phyloP scores from a whole-genome alignment of 495 filamentous ascomycete genomes.

The Elaphomyces granulatus region DNA sequence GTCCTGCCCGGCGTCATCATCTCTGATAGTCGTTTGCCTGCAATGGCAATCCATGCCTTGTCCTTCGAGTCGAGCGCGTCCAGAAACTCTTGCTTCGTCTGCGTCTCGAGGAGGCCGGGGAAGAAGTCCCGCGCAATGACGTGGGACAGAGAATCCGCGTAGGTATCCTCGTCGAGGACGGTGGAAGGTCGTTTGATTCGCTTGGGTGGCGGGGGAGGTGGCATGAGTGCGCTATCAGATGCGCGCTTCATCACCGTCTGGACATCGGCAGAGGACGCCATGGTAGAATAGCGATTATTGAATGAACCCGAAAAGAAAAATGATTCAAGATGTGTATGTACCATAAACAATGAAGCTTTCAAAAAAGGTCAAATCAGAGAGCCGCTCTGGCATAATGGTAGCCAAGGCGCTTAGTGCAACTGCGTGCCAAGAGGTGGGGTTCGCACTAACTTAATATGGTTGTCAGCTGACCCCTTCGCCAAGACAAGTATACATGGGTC shows the following conservation, averaged over 20 bases:
- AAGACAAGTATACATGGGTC: too few relatives aligned
- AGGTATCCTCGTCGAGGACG: constrained; percentile 86
- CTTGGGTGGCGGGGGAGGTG: constrained; percentile 75
- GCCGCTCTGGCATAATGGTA: too few relatives aligned
- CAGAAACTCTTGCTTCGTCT: constrained; percentile 82
- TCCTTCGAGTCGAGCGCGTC: constrained; percentile 79
- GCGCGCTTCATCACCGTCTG: constrained; percentile 26
- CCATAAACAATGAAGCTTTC: too few relatives aligned
- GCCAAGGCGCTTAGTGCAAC: too few relatives aligned
- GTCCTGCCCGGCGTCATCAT: constrained; percentile 67
- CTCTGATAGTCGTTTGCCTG: constrained; percentile 54
- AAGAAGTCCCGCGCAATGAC: constrained; percentile 98
- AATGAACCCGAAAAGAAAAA: too few relatives aligned
- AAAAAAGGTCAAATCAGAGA: too few relatives aligned
- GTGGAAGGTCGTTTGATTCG: constrained; percentile 84
- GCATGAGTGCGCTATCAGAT: constrained; percentile 67
- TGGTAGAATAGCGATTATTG: neutral
- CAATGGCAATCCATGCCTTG: constrained; percentile 70
- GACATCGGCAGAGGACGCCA: constrained; percentile 16
- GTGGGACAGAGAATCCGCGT: constrained; percentile 77
- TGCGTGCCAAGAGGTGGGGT: too few relatives aligned
- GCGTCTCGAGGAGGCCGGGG: constrained; percentile 71
- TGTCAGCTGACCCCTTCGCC: too few relatives aligned
- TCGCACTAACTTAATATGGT: too few relatives aligned
- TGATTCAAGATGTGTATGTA: too few relatives aligned